Conservation (phyloP, 176 grass and related monocot species). For the Carex scoparia region DNA sequence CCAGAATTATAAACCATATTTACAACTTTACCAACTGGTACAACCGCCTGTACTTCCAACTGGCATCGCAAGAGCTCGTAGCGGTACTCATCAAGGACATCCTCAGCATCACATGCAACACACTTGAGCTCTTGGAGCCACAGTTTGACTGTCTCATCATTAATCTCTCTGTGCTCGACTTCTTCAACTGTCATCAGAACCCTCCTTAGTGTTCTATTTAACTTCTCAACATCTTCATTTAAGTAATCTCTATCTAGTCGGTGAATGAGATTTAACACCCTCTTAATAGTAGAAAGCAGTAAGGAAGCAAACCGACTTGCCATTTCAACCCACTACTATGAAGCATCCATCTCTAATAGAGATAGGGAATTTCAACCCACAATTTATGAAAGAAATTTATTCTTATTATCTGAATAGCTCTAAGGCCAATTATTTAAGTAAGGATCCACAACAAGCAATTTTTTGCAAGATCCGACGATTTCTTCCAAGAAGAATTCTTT, state of each 20-base stretch:
- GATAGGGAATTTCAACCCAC: too few species aligned
- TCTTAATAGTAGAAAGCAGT: background rate
- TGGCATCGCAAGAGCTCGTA: conserved; percentile 27
- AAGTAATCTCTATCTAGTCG: background rate
- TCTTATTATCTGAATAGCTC: too few species aligned
- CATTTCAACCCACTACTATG: background rate
- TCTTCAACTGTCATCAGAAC: conserved; percentile 22
- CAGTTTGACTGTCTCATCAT: conserved; percentile 24
- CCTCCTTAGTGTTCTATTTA: conserved; percentile 21
- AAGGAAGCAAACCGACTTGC: background rate
- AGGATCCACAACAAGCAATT: too few species aligned
- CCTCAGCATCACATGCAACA: conserved; percentile 35
- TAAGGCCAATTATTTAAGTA: too few species aligned
- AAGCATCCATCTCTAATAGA: too few species aligned
- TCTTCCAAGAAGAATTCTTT: too few species aligned
- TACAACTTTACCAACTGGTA: background rate
- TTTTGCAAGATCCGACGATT: too few species aligned
- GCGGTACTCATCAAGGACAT: conserved; percentile 36
- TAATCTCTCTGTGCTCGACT: conserved; percentile 9
- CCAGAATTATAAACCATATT: background rate
- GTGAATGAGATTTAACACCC: background rate
- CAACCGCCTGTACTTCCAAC: background rate
- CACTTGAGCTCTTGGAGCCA: conserved; percentile 34
- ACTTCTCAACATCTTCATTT: background rate
- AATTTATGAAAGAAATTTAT: too few species aligned